Base-by-base conservation (phyloP, 148 eudicot genomes). In the Nepenthes gracilis region DNA sequence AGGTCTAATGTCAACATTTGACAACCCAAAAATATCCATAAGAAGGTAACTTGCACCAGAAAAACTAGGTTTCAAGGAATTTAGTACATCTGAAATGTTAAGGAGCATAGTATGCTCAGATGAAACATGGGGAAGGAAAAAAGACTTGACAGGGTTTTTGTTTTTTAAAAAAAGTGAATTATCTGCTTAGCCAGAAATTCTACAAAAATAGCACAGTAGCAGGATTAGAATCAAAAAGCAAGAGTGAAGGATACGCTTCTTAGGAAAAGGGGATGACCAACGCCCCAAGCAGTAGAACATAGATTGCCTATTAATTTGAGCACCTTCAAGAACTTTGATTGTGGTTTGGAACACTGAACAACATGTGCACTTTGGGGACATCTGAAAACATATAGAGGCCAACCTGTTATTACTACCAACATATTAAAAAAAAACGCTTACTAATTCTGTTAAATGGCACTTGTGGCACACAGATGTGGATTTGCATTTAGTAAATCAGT, bases 171-270 rank as follows among this genome's bases (percentile, higher is more conserved):
- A 50, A 8, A 40, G 8, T 40, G 8, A 4, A 40, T 3, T 8
- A 40, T 40, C 45, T 40, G 8, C 45, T 40, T 8, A 8, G 8
- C 45, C 6, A 0, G 45, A 40, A 40, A 40, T 3, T 8, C 45
- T 40, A 40, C 45, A 40, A 40, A 40, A 40, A 8, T 40, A 40
- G 45, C 0, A 40, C 8, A 40, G 1, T 40, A 8, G 8, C 45
- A 40, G 45, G 8, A 8, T 8, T 40, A 40, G 8, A 6, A 12
- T 57, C 11, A 55, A 3, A 1, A 50, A 35, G 9, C 5, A 3
- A 35, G 43, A 35, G 43, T 58, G 47, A 65, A 80, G 97, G 94
- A 92, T 92, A 92, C 96, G 88, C 23, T 75, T 75, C 64, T 65
- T 59, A 33, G 82, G 84, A 61, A 92, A 77, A 62, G 72, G 72